Evolutionary conservation across 2,329 filamentous ascomycete genomes (phyloP).

Genomic region (Periconia sp.): DNA sequence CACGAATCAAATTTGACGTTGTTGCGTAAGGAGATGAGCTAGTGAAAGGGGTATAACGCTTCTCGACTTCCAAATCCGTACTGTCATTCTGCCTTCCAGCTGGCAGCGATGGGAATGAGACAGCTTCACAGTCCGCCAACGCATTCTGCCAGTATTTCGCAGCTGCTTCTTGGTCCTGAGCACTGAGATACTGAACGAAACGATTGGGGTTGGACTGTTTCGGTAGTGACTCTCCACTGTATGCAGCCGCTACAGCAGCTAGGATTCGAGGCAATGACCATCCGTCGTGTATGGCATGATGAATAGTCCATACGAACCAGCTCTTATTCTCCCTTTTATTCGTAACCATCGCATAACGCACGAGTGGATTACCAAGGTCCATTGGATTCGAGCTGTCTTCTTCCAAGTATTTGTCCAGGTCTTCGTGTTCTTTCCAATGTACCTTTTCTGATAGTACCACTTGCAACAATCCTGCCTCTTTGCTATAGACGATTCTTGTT

Average conservation of each 20-base stretch:
- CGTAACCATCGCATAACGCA: background rate
- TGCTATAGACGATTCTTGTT: no score
- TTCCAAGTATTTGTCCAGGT: background rate
- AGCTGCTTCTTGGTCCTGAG: no score
- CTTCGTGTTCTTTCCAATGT: no score
- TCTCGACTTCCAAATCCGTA: background rate
- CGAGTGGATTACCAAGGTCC: background rate
- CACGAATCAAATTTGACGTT: slow-evolving; percentile 12
- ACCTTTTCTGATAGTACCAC: background rate
- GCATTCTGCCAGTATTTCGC: background rate
- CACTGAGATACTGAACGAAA: no score
- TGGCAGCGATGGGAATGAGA: background rate
- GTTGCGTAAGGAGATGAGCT: no score
- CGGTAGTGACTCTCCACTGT: slow-evolving; percentile 3
- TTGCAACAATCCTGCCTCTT: background rate
- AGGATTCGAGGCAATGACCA: slow-evolving; percentile 7
- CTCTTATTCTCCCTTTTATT: background rate
- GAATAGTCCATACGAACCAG: slow-evolving; percentile 36
- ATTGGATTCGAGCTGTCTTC: background rate
- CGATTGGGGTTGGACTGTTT: no score
- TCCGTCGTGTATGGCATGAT: slow-evolving; percentile 43
- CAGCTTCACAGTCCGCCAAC: background rate
- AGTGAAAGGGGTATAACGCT: no score
- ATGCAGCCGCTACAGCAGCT: slow-evolving; percentile 4
- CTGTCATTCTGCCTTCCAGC: background rate